A percentile compares a stretch with the other conserved stretches of the same genome.
phyloP scores from a whole-genome alignment of 2,329 filamentous ascomycete species.

The Aspergillus texensis region DNA sequence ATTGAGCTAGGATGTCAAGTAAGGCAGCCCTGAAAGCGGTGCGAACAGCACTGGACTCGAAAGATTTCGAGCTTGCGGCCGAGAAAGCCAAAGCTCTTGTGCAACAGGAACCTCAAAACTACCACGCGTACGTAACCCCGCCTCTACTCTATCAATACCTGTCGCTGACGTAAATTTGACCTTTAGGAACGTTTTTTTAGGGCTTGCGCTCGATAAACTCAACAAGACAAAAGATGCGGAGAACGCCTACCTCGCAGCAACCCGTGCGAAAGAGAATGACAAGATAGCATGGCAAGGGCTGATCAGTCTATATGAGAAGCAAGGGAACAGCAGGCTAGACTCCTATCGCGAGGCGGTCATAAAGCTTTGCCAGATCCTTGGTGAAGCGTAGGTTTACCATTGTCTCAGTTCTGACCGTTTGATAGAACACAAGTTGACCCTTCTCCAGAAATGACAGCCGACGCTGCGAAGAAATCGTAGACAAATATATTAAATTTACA shows the following conservation, averaged over 20 bases:
- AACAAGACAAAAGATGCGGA: constrained; percentile 73
- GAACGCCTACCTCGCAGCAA: constrained; percentile 72
- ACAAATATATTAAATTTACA: constrained; percentile 77
- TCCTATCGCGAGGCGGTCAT: constrained; percentile 75
- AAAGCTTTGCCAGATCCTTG: constrained; percentile 74
- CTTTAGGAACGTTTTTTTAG: constrained; percentile 77
- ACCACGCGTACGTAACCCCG: constrained; percentile 67
- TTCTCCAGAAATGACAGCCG: constrained; percentile 57
- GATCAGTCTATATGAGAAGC: constrained; percentile 80
- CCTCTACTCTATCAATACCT: background rate
- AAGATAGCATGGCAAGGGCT: constrained; percentile 90
- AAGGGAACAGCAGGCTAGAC: constrained; percentile 68
- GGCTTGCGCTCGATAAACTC: constrained; percentile 79
- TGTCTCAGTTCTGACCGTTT: background rate
- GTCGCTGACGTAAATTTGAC: constrained; percentile 14
- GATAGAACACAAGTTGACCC: constrained; percentile 17
- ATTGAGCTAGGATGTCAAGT: constrained; percentile 39
- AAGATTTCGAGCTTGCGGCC: constrained; percentile 77
- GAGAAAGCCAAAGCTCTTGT: constrained; percentile 70
- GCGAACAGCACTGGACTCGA: constrained; percentile 73
- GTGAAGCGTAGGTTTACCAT: constrained; percentile 56
- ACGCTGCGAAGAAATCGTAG: constrained; percentile 65
- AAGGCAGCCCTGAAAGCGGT: constrained; percentile 83
- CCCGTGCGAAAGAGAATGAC: constrained; percentile 71
- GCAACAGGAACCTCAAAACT: constrained; percentile 73